phyloP scores from a whole-genome alignment of 2,329 filamentous ascomycete genomes.

The Diaporthe nobilis region DNA sequence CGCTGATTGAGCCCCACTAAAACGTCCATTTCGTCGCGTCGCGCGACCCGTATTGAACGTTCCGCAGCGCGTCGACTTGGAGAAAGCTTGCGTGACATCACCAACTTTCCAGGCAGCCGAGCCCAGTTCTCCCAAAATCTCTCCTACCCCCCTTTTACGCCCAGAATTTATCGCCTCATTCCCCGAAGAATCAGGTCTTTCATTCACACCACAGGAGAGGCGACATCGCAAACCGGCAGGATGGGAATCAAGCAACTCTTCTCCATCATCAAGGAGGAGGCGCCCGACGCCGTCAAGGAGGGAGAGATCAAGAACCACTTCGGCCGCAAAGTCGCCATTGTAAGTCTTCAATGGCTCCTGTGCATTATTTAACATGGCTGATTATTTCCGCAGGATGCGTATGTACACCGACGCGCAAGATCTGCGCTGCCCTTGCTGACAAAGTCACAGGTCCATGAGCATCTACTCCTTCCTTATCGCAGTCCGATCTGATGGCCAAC shows the following conservation, averaged over 20 bases:
- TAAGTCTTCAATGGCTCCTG: conserved; percentile 62
- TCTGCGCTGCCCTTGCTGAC: conserved; percentile 37
- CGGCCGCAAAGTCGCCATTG: conserved; percentile 97
- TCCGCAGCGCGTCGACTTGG: conserved; percentile 40
- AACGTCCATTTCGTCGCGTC: conserved; percentile 31
- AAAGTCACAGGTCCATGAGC: conserved; percentile 83
- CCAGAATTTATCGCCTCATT: not conserved
- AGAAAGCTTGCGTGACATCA: conserved; percentile 45
- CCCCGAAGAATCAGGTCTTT: not conserved
- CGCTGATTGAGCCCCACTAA: conserved; percentile 14
- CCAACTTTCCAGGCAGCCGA: conserved; percentile 31
- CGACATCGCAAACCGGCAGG: conserved; percentile 45
- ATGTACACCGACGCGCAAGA: conserved; percentile 46
- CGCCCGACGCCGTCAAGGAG: conserved; percentile 94
- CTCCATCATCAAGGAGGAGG: conserved; percentile 89
- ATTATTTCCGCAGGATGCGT: conserved; percentile 66
- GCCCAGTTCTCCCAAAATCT: not conserved
- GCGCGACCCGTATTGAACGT: conserved; percentile 34
- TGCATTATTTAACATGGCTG: conserved; percentile 13
- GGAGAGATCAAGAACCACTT: conserved; percentile 99
- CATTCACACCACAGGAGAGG: not conserved
- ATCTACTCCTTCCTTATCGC: conserved; percentile 99
- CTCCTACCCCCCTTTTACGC: not conserved
- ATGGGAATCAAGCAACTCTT: conserved; percentile 83
- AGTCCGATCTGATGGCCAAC: conserved; percentile 95